Conservation (phyloP, 179 eudicot species). For the Actinidia chinensis region DNA sequence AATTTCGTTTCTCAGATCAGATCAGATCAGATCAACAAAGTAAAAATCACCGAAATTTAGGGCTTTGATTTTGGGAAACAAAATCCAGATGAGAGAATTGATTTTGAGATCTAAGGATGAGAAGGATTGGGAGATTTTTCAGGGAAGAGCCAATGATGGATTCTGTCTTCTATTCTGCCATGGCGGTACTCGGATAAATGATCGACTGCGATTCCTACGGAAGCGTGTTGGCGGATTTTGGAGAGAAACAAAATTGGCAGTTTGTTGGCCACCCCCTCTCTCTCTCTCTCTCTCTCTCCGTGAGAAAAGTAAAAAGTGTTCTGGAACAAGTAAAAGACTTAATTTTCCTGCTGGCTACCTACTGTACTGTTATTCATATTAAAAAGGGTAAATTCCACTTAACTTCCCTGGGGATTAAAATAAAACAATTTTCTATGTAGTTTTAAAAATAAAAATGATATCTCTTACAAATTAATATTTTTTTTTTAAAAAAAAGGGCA, state of each 20-base stretch:
- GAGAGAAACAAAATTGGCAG: neutral
- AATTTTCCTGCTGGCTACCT: too few species aligned
- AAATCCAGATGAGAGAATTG: neutral
- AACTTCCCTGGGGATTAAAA: too few species aligned
- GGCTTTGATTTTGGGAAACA: conserved; percentile 14
- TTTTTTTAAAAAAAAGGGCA: too few species aligned
- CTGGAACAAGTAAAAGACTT: too few species aligned
- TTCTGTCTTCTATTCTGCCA: too few species aligned
- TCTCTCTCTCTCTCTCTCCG: neutral
- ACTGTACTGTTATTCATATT: too few species aligned
- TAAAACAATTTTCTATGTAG: too few species aligned
- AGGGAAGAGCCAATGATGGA: neutral
- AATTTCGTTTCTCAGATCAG: neutral
- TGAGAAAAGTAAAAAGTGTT: too few species aligned
- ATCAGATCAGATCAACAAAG: conserved; percentile 16
- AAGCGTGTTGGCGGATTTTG: conserved; percentile 4
- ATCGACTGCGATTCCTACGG: neutral
- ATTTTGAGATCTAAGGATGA: neutral
- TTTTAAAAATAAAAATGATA: too few species aligned
- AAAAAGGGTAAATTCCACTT: too few species aligned
- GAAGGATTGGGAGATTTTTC: neutral
- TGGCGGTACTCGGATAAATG: neutral
- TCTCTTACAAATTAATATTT: too few species aligned
- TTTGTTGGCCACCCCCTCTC: conserved; percentile 1
- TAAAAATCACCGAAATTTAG: conserved; percentile 11